A percentile compares a stretch with the other conserved stretches of the same genome.
Evolutionary conservation across 2,329 filamentous ascomycete genomes (phyloP).

Genomic region (Lasiodiplodia theobromae): DNA sequence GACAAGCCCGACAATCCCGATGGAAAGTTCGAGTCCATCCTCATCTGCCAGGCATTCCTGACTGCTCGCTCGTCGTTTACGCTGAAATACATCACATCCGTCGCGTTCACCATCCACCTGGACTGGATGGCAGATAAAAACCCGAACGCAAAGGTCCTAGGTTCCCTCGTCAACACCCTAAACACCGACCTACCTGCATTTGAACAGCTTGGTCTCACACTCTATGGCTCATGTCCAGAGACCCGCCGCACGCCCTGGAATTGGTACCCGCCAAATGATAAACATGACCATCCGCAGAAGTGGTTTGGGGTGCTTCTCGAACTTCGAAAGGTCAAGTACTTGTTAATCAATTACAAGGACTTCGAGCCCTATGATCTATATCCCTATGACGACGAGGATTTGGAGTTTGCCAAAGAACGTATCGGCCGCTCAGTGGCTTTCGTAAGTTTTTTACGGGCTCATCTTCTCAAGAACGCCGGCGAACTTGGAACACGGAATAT

Average conservation of each 20-base stretch:
- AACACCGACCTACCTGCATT: not conserved
- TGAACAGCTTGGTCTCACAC: not conserved
- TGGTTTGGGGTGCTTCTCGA: not conserved
- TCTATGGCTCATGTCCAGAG: not conserved
- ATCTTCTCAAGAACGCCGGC: not conserved
- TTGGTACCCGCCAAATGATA: not conserved
- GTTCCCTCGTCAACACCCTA: not conserved
- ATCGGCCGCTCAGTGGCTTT: not conserved
- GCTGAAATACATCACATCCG: not conserved
- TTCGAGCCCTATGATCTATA: no score
- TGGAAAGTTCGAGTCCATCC: no score
- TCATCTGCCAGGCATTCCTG: not conserved
- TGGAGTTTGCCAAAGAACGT: no score
- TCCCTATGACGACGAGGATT: no score
- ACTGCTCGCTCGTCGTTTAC: not conserved
- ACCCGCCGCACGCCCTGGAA: not conserved
- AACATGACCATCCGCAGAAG: not conserved
- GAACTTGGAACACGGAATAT: not conserved
- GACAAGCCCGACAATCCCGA: no score
- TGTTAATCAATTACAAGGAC: not conserved
- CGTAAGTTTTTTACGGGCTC: not conserved
- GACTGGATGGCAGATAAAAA: rapidly evolving
- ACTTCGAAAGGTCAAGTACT: not conserved
- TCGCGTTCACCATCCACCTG: not conserved
- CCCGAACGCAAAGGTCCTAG: not conserved